Conservation (phyloP, 306 rosid species). For the Boehmeria nivea region DNA sequence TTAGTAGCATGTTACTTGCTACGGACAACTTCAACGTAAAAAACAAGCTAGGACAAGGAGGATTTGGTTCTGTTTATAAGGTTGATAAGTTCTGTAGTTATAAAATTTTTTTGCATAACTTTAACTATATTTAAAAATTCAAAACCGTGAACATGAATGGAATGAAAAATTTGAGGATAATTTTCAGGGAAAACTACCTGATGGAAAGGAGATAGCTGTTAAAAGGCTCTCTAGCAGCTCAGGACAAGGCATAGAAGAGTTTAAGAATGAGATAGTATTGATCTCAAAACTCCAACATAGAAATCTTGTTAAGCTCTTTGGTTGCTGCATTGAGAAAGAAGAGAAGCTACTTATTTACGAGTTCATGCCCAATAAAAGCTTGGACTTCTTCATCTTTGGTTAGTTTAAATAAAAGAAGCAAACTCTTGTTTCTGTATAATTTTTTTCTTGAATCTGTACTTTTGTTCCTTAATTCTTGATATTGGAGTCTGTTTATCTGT, state of each 20-base stretch:
- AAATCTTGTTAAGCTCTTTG: conserved; percentile 37
- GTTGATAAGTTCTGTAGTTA: not conserved
- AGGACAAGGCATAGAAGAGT: conserved; percentile 32
- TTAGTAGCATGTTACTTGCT: conserved; percentile 6
- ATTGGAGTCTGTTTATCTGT: too few species aligned
- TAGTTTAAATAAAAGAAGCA: not conserved
- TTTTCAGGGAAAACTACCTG: conserved; percentile 25
- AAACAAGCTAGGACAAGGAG: conserved; percentile 30
- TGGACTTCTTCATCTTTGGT: conserved; percentile 34
- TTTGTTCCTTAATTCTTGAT: not conserved
- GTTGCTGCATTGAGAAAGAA: conserved; percentile 29
- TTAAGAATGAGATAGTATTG: conserved; percentile 26
- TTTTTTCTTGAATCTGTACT: too few species aligned
- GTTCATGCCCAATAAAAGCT: conserved; percentile 40
- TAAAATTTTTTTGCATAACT: too few species aligned
- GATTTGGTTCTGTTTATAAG: conserved; percentile 26
- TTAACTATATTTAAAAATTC: too few species aligned
- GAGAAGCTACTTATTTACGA: conserved; percentile 40
- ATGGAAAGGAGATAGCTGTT: conserved; percentile 32
- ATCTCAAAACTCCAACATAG: conserved; percentile 35
- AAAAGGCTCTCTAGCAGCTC: conserved; percentile 36
- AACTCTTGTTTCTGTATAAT: too few species aligned
- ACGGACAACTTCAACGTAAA: conserved; percentile 7
- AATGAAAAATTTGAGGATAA: too few species aligned
- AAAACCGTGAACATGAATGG: too few species aligned